Conservation (phyloP, 1,284 basidiomycete species). For the Termitomyces sp. region DNA sequence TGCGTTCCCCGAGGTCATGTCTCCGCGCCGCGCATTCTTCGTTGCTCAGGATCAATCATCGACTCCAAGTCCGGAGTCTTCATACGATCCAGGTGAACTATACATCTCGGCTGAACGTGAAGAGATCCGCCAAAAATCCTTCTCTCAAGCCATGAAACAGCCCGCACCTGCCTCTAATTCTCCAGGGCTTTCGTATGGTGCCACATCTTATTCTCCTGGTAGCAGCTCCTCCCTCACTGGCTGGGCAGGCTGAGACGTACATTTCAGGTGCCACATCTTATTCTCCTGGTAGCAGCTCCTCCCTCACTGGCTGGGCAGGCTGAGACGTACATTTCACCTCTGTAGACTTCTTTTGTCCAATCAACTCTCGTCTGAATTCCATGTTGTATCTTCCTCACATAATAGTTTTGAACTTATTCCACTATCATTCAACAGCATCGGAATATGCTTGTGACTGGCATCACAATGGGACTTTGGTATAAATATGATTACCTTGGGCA, state of each 20-base stretch:
- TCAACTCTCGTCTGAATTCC: background rate
- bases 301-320: conserved; percentile 37
- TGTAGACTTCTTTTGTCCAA: background rate
- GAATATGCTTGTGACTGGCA: background rate
- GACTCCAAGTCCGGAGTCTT: conserved; percentile 15
- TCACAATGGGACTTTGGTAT: conserved; percentile 1
- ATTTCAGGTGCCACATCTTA: conserved; percentile 14
- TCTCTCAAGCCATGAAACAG: conserved; percentile 9
- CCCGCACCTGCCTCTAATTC: conserved; percentile 3
- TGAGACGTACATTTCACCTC: conserved; percentile 15
- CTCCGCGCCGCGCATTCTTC: conserved; percentile 17
- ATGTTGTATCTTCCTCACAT: conserved; percentile 3
- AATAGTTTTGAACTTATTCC: background rate
- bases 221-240: conserved; percentile 32
- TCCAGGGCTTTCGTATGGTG: conserved; percentile 14
- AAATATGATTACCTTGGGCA: background rate
- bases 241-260: conserved; percentile 31
- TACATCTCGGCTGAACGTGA: conserved; percentile 19
- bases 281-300: conserved; percentile 24
- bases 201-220: conserved; percentile 20
- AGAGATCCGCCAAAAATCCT: conserved; percentile 8
- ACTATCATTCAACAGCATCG: background rate
- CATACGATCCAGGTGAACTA: conserved; percentile 16
- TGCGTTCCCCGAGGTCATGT: conserved; percentile 13
- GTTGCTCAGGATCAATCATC: conserved; percentile 15